Conservation (phyloP, 2,329 filamentous ascomycete genomes). For the Rhexocercosporidium sp. region DNA sequence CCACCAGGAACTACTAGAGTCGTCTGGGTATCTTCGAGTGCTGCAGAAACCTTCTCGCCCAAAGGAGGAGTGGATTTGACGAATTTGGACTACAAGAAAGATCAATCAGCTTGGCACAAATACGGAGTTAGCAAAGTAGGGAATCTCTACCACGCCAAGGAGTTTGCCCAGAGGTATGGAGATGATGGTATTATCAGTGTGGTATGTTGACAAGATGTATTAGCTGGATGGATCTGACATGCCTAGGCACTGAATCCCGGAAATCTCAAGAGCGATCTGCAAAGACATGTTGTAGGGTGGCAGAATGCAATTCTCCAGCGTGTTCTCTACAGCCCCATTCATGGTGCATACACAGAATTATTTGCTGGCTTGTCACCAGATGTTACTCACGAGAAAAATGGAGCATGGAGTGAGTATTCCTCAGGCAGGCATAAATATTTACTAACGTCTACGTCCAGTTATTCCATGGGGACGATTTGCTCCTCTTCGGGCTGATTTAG, state of each 20-base stretch:
- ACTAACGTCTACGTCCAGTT: conserved; percentile 38
- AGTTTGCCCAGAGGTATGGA: conserved; percentile 33
- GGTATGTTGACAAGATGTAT: conserved; percentile 23
- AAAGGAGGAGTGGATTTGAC: conserved; percentile 33
- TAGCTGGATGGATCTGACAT: neutral
- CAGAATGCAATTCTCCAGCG: conserved; percentile 19
- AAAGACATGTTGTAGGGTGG: conserved; percentile 25
- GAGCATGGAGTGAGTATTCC: conserved; percentile 34
- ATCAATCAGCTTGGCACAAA: conserved; percentile 26
- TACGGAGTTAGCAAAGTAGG: conserved; percentile 40
- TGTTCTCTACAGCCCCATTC: conserved; percentile 31
- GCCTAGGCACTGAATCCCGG: conserved; percentile 39
- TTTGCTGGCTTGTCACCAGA: conserved; percentile 39
- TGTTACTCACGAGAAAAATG: conserved; percentile 35
- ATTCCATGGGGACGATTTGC: conserved; percentile 53
- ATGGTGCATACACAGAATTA: conserved; percentile 41
- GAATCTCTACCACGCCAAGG: conserved; percentile 34
- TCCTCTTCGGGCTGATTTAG: conserved; percentile 43
- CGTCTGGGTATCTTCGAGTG: conserved; percentile 43
- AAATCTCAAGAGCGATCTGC: conserved; percentile 37
- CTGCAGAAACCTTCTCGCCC: conserved; percentile 32
- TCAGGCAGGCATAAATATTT: neutral
- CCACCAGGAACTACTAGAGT: conserved; percentile 41
- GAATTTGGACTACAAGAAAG: conserved; percentile 36
- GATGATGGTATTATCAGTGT: conserved; percentile 37